These are phyloP conservation scores for Bruguiera sexangula DNA, from an alignment of 345 rosid genomes.

Conservation along the genomic window DNA sequence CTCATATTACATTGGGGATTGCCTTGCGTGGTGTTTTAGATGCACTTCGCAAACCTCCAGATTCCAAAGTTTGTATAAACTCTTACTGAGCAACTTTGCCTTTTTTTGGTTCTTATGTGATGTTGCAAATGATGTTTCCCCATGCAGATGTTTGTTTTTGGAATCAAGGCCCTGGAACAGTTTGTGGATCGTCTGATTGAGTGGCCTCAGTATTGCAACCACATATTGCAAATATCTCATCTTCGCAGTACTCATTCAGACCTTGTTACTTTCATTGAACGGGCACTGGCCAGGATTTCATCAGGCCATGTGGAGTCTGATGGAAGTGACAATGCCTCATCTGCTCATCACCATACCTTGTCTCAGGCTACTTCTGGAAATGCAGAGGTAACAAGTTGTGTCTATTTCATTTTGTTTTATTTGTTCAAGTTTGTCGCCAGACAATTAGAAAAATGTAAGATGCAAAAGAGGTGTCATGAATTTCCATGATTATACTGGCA, in stretches of 20 bases:
- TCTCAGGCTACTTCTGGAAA: constrained; percentile 49
- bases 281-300: constrained; percentile 79
- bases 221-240: constrained; percentile 95
- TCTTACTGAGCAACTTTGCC: constrained; percentile 1
- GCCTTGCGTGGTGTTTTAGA: constrained; percentile 93
- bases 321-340: constrained; percentile 39
- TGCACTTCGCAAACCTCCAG: constrained; percentile 93
- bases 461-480: too few relatives aligned
- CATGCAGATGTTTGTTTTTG: constrained; percentile 92
- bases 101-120: constrained; percentile 6
- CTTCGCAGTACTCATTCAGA: constrained; percentile 77
- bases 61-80: constrained; percentile 74
- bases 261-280: constrained; percentile 82
- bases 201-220: constrained; percentile 99
- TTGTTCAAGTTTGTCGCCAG: neutral
- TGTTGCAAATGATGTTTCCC: constrained; percentile 13
- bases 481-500: too few relatives aligned
- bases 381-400: constrained; percentile 52
- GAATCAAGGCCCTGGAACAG: constrained; percentile 93
- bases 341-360: constrained; percentile 45
- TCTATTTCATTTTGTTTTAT: neutral
- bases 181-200: constrained; percentile 91
- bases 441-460: too few relatives aligned
- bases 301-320: constrained; percentile 72
- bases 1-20: constrained; percentile 85